These are phyloP conservation scores for Crataegus laevigata DNA, from an alignment of 306 rosid genomes.

Conservation along the genomic window DNA sequence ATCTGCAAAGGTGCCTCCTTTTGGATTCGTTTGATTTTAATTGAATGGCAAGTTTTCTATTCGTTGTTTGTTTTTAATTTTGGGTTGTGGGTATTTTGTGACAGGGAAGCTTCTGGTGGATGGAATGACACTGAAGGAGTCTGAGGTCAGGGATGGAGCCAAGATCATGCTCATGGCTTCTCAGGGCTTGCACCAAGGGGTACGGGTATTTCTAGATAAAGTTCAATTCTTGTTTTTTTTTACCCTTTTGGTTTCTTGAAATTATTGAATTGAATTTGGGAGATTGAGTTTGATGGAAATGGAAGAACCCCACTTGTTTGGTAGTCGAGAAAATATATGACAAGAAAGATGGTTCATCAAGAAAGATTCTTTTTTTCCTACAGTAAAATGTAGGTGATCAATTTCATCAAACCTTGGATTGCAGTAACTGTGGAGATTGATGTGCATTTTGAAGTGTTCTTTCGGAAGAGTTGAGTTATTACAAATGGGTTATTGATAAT, in stretches of 20 bases:
- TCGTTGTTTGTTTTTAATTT: background rate
- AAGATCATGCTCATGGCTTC: conserved; percentile 91
- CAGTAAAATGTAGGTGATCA: background rate
- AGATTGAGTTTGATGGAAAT: background rate
- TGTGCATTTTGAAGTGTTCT: background rate
- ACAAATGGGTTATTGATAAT: background rate
- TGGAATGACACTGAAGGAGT: conserved; percentile 47
- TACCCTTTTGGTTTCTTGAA: background rate
- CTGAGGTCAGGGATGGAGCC: conserved; percentile 55
- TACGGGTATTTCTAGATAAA: conserved; percentile 7
- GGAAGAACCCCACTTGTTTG: background rate
- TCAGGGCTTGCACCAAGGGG: conserved; percentile 97
- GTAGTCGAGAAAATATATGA: background rate
- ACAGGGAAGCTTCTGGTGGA: conserved; percentile 87
- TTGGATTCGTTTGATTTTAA: background rate
- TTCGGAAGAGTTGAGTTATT: background rate
- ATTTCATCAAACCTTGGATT: background rate
- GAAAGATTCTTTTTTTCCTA: background rate
- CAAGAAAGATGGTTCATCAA: background rate
- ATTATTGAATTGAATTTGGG: background rate
- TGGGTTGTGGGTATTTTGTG: conserved; percentile 16
- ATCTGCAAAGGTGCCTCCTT: conserved; percentile 60
- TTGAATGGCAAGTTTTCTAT: background rate
- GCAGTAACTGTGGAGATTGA: background rate
- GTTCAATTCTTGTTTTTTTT: background rate